Conservation (phyloP, 768 basidiomycete species). For the Hemileccinum impolitum region DNA sequence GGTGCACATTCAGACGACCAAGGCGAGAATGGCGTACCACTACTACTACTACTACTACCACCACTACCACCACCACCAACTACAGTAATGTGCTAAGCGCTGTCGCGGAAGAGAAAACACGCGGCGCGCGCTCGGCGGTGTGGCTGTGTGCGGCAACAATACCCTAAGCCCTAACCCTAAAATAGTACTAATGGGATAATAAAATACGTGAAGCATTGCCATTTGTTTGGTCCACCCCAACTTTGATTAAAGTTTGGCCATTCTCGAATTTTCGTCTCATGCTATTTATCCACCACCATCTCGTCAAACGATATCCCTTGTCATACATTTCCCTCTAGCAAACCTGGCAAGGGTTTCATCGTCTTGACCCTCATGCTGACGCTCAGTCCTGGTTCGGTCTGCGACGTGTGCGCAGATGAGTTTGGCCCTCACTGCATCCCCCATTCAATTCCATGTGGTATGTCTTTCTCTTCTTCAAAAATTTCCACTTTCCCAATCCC, state of each 20-base stretch:
- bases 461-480: slow-evolving; percentile 20
- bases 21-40: too few relatives aligned
- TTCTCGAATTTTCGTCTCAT: slow-evolving; percentile 38
- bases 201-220: too few relatives aligned
- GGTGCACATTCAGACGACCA: too few relatives aligned
- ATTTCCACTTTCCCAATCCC: slow-evolving; percentile 19
- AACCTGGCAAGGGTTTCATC: slow-evolving; percentile 38
- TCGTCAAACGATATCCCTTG: slow-evolving; percentile 42
- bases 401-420: slow-evolving; percentile 90
- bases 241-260: slow-evolving; percentile 27
- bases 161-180: slow-evolving; percentile 33
- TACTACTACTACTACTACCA: too few relatives aligned
- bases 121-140: slow-evolving; percentile 17
- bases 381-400: slow-evolving; percentile 76
- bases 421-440: slow-evolving; percentile 71
- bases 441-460: slow-evolving; percentile 81
- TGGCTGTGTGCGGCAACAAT: slow-evolving; percentile 11
- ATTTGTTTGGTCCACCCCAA: slow-evolving; percentile 31
- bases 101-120: slow-evolving; percentile 15
- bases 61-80: too few relatives aligned
- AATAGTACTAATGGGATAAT: slow-evolving; percentile 4
- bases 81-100: too few relatives aligned
- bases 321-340: slow-evolving; percentile 38
- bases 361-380: slow-evolving; percentile 65
- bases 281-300: slow-evolving; percentile 49